Percentiles rank a stretch among this genome's conserved stretches.
phyloP scores from a whole-genome alignment of 768 basidiomycete genomes.

The Coprinopsis sp. region DNA sequence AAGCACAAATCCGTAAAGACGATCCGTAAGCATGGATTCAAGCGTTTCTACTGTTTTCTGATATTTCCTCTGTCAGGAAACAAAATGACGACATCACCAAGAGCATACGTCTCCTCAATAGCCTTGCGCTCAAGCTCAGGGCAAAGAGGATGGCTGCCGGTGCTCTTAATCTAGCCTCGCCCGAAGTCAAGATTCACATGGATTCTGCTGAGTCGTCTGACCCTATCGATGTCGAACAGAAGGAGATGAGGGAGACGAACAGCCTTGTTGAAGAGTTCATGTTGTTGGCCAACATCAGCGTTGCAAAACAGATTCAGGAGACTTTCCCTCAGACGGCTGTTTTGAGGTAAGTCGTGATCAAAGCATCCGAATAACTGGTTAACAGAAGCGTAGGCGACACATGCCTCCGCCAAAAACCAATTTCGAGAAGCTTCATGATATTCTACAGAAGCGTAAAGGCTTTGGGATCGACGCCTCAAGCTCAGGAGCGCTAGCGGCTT shows the following conservation, averaged over 20 bases:
- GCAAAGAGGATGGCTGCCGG: slow-evolving; percentile 88
- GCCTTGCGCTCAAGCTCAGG: slow-evolving; percentile 79
- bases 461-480: slow-evolving; percentile 84
- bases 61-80: slow-evolving; percentile 44
- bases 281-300: slow-evolving; percentile 95
- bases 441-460: slow-evolving; percentile 80
- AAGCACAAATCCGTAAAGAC: slow-evolving; percentile 91
- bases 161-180: slow-evolving; percentile 96
- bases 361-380: neutral
- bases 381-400: slow-evolving; percentile 54
- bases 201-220: slow-evolving; percentile 92
- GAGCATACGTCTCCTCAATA: slow-evolving; percentile 85
- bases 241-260: slow-evolving; percentile 89
- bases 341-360: slow-evolving; percentile 48
- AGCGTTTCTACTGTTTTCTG: neutral
- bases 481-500: slow-evolving; percentile 84
- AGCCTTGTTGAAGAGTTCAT: slow-evolving; percentile 98
- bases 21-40: slow-evolving; percentile 57
- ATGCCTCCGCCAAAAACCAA: slow-evolving; percentile 87
- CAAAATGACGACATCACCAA: slow-evolving; percentile 76
- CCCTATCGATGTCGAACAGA: slow-evolving; percentile 96
- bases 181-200: slow-evolving; percentile 95
- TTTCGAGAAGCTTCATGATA: slow-evolving; percentile 94
- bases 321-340: slow-evolving; percentile 96
- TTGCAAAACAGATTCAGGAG: slow-evolving; percentile 87